Conservation (phyloP, 495 filamentous ascomycete species). For the Lasiosphaeria ovina region DNA sequence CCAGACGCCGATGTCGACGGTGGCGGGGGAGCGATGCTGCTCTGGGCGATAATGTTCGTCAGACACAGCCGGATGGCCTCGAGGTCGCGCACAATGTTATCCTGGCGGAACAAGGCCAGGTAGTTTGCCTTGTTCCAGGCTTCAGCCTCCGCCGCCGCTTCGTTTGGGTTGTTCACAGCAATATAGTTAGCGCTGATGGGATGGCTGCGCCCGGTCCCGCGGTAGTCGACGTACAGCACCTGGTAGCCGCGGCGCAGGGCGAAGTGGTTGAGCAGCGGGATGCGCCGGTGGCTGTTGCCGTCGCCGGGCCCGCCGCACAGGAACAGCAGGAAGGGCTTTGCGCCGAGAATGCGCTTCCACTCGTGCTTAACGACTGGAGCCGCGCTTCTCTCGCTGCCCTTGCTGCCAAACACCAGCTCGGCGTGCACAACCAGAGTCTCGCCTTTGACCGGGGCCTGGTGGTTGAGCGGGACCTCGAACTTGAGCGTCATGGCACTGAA, state of each 20-base stretch:
- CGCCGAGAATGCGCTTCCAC: not conserved
- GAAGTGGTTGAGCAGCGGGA: slow-evolving; percentile 54
- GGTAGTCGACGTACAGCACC: slow-evolving; percentile 77
- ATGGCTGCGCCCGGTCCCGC: slow-evolving; percentile 79
- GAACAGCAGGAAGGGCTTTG: slow-evolving; percentile 39
- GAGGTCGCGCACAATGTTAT: slow-evolving; percentile 82
- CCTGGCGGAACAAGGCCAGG: slow-evolving; percentile 77
- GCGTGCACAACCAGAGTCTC: slow-evolving; percentile 16
- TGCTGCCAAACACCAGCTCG: slow-evolving; percentile 16
- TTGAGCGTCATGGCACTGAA: slow-evolving; percentile 2
- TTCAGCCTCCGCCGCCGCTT: too few relatives aligned
- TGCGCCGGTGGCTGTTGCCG: slow-evolving; percentile 62
- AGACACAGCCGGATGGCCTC: slow-evolving; percentile 75
- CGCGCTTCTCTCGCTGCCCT: not conserved
- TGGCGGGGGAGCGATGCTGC: too few relatives aligned
- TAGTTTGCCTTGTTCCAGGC: slow-evolving; percentile 64
- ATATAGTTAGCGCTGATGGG: slow-evolving; percentile 58
- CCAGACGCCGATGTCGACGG: slow-evolving; percentile 28
- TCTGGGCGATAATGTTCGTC: not conserved
- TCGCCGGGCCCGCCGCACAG: slow-evolving; percentile 71
- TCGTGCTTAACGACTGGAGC: not conserved
- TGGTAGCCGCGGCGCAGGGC: slow-evolving; percentile 75
- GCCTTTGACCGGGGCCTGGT: not conserved
- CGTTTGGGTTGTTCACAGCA: too few relatives aligned
- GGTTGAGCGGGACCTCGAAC: slow-evolving; percentile 24